phyloP scores from a whole-genome alignment of 2,329 filamentous ascomycete species.

The Paraphaeosphaeria sporulosa region DNA sequence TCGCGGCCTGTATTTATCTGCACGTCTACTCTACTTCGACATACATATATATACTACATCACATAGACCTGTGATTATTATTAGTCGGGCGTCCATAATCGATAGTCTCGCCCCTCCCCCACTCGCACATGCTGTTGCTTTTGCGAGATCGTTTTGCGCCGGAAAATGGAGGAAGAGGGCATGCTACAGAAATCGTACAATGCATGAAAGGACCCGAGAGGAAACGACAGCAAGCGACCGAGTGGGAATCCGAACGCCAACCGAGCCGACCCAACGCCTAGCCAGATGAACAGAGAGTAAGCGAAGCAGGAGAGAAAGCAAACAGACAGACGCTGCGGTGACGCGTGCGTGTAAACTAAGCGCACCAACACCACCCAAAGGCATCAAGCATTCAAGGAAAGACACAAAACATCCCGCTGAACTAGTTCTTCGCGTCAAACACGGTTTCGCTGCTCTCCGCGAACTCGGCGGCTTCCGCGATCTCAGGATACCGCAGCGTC shows the following conservation, averaged over 20 bases:
- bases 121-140: neutral
- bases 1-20: constrained; percentile 1
- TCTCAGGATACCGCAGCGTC: constrained; percentile 37
- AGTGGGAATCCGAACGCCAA: constrained; percentile 3
- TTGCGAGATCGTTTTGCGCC: neutral
- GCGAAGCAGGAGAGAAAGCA: too few relatives aligned
- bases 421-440: constrained; percentile 24
- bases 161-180: neutral
- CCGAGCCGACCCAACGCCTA: neutral
- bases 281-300: neutral
- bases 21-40: constrained; percentile 11
- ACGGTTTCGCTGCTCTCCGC: constrained; percentile 32
- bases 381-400: neutral
- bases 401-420: neutral
- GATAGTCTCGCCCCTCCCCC: neutral
- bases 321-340: neutral
- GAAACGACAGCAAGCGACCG: neutral
- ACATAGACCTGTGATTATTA: constrained; percentile 13
- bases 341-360: neutral
- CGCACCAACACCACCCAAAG: too few relatives aligned
- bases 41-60: constrained; percentile 13
- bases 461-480: neutral
- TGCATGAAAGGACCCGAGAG: constrained; percentile 9
- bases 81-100: neutral
- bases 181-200: constrained; percentile 18